These are phyloP conservation scores for Meredithiella fracta DNA, from an alignment of 2,329 filamentous ascomycete genomes.

Conservation along the genomic window DNA sequence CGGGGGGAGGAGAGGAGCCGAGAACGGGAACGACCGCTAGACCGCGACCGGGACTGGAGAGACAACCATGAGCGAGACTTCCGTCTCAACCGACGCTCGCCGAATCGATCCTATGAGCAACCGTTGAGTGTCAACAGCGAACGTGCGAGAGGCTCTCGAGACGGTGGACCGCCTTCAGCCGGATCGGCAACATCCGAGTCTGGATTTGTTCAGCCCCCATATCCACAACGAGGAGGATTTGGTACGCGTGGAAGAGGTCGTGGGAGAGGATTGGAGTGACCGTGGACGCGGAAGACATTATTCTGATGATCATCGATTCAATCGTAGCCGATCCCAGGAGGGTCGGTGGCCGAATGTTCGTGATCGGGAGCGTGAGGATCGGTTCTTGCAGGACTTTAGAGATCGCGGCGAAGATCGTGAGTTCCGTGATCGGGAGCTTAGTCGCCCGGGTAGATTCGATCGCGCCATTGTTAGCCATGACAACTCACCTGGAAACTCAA, in stretches of 20 bases:
- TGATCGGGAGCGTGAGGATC: constrained; percentile 36
- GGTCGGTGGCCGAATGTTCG: constrained; percentile 39
- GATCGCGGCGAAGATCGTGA: constrained; percentile 31
- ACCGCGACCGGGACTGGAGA: constrained; percentile 32
- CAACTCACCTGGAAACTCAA: constrained; percentile 26
- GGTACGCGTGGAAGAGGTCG: constrained; percentile 35
- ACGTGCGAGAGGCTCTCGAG: constrained; percentile 51
- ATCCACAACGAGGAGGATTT: constrained; percentile 37
- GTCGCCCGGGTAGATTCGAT: constrained; percentile 33
- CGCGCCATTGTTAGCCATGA: constrained; percentile 34
- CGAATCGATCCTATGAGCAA: constrained; percentile 43
- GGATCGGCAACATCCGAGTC: constrained; percentile 56
- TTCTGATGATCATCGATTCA: constrained; percentile 48
- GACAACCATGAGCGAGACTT: constrained; percentile 26
- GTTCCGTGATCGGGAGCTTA: constrained; percentile 28
- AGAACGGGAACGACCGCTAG: constrained; percentile 36
- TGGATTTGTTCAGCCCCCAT: constrained; percentile 33
- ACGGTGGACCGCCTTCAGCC: constrained; percentile 51
- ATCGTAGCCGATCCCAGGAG: constrained; percentile 48
- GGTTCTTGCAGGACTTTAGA: constrained; percentile 25
- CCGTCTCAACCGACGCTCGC: constrained; percentile 36
- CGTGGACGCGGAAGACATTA: constrained; percentile 40
- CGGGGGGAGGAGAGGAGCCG: constrained; percentile 40
- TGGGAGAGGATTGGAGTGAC: constrained; percentile 27
- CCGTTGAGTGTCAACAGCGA: constrained; percentile 50